Evolutionary conservation across 805 yeast genomes (phyloP), one percentile per base, ranked within the genome.

Genomic region (Lipomyces japonicus): DNA sequence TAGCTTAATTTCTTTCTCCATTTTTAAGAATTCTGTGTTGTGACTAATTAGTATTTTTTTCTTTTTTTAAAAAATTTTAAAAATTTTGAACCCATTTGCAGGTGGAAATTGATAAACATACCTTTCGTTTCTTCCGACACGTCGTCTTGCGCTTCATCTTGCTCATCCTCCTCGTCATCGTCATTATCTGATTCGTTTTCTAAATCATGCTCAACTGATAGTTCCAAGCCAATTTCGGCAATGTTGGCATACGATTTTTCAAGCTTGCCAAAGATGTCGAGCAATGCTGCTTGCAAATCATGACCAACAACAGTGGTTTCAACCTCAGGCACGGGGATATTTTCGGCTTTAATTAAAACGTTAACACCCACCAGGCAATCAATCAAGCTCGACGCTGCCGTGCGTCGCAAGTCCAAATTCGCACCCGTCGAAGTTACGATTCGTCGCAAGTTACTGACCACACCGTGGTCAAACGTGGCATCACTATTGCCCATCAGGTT

Each of bases 1-100:
- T n/a, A 54, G 36, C 7, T 40, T 36, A 16, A 54, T 22, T 25
- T 54, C 54, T 6, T 35, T 28, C 24, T 43, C 50, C 19, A 48
- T 36, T 16, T 31, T 41, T 9, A 34, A 37, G 14, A 47, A 16
- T 16, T 24, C 40, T 30, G 25, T 26, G 24, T 14, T 21, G n/a
- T 28, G 1, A 18, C 19, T 39, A 44, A n/a, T 36, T 4, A 3
- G 21, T n/a, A n/a, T n/a, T n/a, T n/a, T n/a, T n/a, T n/a, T n/a
- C n/a, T n/a, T n/a, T n/a, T n/a, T 35, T 12, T n/a, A n/a, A n/a
- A 30, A 12, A 12, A n/a, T 30, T 30, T 30, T 12, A 30, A 30
- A n/a, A 12, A 12, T 30, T 12, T 30, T 30, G 34, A 30, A 30
- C n/a, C n/a, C n/a, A n/a, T n/a, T n/a, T n/a, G n/a, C n/a, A n/a